Conservation (phyloP, 495 filamentous ascomycete genomes). For the Xylaria cubensis region DNA sequence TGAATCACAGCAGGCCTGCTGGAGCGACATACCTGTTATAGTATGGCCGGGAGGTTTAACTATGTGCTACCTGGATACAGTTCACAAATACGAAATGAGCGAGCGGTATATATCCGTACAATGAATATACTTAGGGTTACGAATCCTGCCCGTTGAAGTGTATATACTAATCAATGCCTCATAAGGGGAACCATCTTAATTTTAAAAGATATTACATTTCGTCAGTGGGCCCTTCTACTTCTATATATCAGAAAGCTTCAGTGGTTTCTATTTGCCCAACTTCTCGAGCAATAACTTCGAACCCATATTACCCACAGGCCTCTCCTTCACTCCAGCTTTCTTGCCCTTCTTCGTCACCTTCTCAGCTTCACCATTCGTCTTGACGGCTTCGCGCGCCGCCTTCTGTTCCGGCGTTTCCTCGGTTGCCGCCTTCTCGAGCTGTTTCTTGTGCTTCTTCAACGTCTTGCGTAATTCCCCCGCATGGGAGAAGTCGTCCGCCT, state of each 20-base stretch:
- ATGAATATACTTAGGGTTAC: not conserved
- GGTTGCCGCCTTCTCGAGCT: conserved; percentile 55
- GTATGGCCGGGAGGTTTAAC: not conserved
- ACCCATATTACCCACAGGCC: conserved; percentile 58
- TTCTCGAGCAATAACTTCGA: conserved; percentile 62
- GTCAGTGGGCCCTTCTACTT: conserved; percentile 15
- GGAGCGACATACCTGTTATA: not conserved
- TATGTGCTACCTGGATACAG: not conserved
- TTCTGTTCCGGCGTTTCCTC: conserved; percentile 51
- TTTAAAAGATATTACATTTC: not conserved
- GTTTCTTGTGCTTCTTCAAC: conserved; percentile 65
- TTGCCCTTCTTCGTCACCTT: conserved; percentile 48
- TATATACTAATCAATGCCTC: not conserved
- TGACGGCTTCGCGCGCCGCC: conserved; percentile 41
- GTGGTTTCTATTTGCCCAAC: conserved; percentile 29
- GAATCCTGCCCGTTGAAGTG: not conserved
- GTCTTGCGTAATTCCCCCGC: conserved; percentile 68
- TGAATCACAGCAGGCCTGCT: not conserved
- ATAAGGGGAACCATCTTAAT: not conserved
- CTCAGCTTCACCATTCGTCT: conserved; percentile 37
- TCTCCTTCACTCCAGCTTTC: conserved; percentile 41
- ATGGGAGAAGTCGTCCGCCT: conserved; percentile 76
- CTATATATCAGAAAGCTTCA: conserved; percentile 5
- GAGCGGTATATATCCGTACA: not conserved
- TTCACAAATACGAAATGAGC: not conserved